Evolutionary conservation across 306 rosid species (phyloP).

Genomic region (Prunus dulcis): DNA sequence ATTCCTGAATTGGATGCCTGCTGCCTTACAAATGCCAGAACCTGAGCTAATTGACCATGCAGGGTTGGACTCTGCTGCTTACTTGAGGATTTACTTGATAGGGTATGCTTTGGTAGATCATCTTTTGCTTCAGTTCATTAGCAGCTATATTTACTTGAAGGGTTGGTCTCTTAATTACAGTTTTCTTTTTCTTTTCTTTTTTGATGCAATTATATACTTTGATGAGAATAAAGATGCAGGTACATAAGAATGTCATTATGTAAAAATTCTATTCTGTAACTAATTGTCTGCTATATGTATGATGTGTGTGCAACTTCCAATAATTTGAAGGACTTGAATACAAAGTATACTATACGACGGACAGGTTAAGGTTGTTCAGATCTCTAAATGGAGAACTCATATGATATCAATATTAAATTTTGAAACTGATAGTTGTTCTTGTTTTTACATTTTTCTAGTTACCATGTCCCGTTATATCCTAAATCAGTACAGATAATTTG

Average conservation of each 20-base stretch:
- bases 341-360: neutral
- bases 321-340: neutral
- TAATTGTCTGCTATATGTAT: neutral
- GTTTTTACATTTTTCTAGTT: neutral
- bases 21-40: constrained; percentile 92
- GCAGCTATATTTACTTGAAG: no score
- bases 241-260: neutral
- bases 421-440: no score
- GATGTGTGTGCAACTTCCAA: neutral
- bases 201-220: no score
- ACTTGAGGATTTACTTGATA: constrained; percentile 82
- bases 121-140: neutral
- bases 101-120: constrained; percentile 51
- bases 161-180: neutral
- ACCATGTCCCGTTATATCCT: neutral
- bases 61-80: constrained; percentile 89
- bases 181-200: no score
- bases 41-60: constrained; percentile 90
- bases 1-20: constrained; percentile 95
- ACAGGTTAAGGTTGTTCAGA: neutral
- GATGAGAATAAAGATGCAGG: neutral
- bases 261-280: neutral
- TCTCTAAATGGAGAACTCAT: neutral
- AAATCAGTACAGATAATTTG: neutral
- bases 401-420: neutral